Conservation (phyloP, 495 filamentous ascomycete species). For the Xylaria acuta region DNA sequence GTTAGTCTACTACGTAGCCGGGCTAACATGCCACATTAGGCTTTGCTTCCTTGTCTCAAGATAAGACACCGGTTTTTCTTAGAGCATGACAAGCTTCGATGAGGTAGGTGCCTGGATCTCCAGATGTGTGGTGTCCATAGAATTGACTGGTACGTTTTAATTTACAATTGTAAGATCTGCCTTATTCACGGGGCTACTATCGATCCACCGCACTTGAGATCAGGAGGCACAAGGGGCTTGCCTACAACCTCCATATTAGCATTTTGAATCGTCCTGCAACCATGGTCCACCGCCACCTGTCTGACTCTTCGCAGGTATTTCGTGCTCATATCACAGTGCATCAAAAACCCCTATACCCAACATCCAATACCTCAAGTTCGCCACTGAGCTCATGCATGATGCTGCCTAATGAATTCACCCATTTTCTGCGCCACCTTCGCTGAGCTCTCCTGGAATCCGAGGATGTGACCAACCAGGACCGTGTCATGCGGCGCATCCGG, state of each 20-base stretch:
- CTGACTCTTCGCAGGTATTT: not conserved
- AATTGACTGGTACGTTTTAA: not conserved
- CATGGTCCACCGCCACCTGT: not conserved
- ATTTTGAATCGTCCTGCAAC: not conserved
- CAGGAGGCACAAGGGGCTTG: not conserved
- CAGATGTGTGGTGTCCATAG: not conserved
- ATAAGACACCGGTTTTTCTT: not conserved
- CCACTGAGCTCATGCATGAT: slow-evolving; percentile 5
- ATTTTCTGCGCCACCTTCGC: slow-evolving; percentile 12
- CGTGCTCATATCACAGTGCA: not conserved
- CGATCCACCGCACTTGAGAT: not conserved
- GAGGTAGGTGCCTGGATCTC: not conserved
- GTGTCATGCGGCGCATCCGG: slow-evolving; percentile 27
- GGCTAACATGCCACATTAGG: not conserved
- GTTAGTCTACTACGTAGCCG: not conserved
- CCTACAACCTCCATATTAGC: not conserved
- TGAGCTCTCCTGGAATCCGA: slow-evolving; percentile 25
- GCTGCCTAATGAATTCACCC: slow-evolving; percentile 21
- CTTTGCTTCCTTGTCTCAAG: not conserved
- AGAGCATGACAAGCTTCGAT: not conserved
- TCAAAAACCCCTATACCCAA: not conserved
- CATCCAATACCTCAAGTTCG: not conserved
- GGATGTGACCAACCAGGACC: not conserved
- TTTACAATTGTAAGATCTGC: not conserved
- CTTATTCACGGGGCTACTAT: not conserved